Evolutionary conservation across 306 rosid genomes (phyloP).

Genomic region (Prunus salicina): DNA sequence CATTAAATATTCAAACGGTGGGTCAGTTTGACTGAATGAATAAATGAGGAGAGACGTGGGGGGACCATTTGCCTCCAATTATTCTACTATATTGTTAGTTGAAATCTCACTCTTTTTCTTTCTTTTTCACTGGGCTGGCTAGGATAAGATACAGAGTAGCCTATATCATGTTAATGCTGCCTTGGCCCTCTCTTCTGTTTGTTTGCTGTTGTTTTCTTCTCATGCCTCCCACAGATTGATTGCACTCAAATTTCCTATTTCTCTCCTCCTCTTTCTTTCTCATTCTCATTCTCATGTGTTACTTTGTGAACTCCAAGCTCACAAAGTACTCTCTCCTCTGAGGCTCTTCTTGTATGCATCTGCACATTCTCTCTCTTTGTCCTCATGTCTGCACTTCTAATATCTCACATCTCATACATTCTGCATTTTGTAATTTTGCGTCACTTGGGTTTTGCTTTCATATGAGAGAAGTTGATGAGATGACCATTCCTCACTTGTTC

Average conservation of each 20-base stretch:
- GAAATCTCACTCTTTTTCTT: slow-evolving; percentile 25
- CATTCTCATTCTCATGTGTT: too few species aligned
- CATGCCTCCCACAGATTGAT: neutral
- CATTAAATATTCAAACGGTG: slow-evolving; percentile 33
- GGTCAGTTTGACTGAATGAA: slow-evolving; percentile 68
- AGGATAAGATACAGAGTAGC: slow-evolving; percentile 17
- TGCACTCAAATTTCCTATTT: neutral
- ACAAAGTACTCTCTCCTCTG: too few species aligned
- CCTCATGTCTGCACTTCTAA: neutral
- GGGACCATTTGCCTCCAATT: slow-evolving; percentile 41
- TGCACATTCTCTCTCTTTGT: neutral
- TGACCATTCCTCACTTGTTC: slow-evolving; percentile 63
- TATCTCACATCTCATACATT: neutral
- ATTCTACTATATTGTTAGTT: slow-evolving; percentile 40
- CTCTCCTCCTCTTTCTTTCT: slow-evolving; percentile 27
- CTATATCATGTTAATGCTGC: neutral
- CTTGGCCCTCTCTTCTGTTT: neutral
- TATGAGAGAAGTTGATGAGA: slow-evolving; percentile 47
- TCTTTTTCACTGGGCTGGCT: neutral
- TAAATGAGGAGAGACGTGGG: slow-evolving; percentile 16
- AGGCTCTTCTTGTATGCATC: neutral
- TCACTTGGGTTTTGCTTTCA: slow-evolving; percentile 4
- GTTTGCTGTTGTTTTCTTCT: slow-evolving; percentile 24
- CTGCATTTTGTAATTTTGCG: neutral
- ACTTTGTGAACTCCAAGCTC: too few species aligned